phyloP scores from a whole-genome alignment of 352 stramenopile genomes.

The Peronosclerospora sorghi region DNA sequence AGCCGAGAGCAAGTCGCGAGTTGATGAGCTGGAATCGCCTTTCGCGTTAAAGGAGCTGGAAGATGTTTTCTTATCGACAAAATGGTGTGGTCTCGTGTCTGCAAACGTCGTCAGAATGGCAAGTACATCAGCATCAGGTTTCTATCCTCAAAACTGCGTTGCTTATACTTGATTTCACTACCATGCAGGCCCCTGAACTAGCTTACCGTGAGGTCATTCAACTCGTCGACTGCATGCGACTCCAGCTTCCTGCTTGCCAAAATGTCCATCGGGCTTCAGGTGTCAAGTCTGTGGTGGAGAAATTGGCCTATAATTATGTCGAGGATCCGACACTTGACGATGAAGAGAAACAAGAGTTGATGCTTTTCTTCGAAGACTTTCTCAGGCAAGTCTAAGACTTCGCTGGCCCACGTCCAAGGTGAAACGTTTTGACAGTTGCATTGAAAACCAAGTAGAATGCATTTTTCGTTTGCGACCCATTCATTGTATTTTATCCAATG shows the following conservation, averaged over 20 bases:
- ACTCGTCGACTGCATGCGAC: slow-evolving; percentile 42
- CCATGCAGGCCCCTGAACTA: slow-evolving; percentile 26
- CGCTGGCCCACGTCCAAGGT: no score
- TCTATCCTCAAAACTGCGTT: not conserved
- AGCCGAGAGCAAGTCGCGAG: slow-evolving; percentile 7
- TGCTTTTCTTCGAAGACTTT: slow-evolving; percentile 31
- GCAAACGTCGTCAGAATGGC: slow-evolving; percentile 41
- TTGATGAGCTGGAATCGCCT: not conserved
- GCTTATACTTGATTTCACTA: slow-evolving; percentile 1
- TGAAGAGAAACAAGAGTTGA: slow-evolving; percentile 45
- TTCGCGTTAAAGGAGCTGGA: slow-evolving; percentile 38
- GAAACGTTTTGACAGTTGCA: no score
- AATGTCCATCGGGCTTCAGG: slow-evolving; percentile 24
- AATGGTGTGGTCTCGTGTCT: slow-evolving; percentile 50
- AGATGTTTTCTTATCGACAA: slow-evolving; percentile 25
- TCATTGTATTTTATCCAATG: no score
- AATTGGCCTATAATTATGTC: slow-evolving; percentile 16
- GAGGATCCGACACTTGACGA: slow-evolving; percentile 29
- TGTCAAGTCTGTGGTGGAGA: slow-evolving; percentile 29
- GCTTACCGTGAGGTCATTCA: slow-evolving; percentile 37
- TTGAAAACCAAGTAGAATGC: no score
- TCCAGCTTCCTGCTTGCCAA: slow-evolving; percentile 49
- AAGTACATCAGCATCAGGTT: slow-evolving; percentile 7
- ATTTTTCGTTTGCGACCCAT: no score
- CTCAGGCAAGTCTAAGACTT: slow-evolving; percentile 14